phyloP scores from a whole-genome alignment of 2,329 filamentous ascomycete species.

The Epichloe typhina region DNA sequence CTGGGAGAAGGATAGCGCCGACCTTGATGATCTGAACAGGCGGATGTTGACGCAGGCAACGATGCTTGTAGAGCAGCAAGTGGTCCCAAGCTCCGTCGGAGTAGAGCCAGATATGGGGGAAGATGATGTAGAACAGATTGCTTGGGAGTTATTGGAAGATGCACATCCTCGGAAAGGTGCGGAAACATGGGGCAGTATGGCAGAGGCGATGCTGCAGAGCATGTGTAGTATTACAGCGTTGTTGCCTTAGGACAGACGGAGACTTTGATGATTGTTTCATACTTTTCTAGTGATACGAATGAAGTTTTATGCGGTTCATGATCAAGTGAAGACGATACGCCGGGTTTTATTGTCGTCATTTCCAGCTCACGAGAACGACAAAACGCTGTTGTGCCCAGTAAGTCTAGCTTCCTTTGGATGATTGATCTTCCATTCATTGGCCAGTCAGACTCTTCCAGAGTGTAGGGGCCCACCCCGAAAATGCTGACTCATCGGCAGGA shows the following conservation, averaged over 20 bases:
- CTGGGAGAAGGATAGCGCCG: constrained; percentile 21
- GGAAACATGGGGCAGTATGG: constrained; percentile 20
- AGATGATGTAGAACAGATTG: constrained; percentile 19
- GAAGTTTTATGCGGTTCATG: not conserved
- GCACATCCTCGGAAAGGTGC: constrained; percentile 10
- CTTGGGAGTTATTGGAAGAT: constrained; percentile 20
- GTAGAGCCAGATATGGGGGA: not conserved
- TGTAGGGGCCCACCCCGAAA: not conserved
- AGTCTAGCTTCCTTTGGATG: no score
- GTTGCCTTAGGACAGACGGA: constrained; percentile 6
- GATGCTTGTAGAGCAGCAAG: constrained; percentile 10
- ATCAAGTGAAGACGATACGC: not conserved
- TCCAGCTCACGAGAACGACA: not conserved
- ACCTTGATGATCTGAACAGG: constrained; percentile 17
- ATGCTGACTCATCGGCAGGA: constrained; percentile 13
- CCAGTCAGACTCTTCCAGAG: not conserved
- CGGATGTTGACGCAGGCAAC: constrained; percentile 12
- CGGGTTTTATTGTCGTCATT: not conserved
- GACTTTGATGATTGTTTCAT: not conserved
- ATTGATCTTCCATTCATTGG: no score
- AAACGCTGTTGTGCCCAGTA: no score
- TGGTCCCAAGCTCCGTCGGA: constrained; percentile 14
- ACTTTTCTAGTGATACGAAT: no score
- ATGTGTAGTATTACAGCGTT: constrained; percentile 13
- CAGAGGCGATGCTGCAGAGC: constrained; percentile 15